These are phyloP conservation scores for Cenchrus fungigraminus DNA, from an alignment of 176 grass and related monocot genomes.

Conservation along the genomic window DNA sequence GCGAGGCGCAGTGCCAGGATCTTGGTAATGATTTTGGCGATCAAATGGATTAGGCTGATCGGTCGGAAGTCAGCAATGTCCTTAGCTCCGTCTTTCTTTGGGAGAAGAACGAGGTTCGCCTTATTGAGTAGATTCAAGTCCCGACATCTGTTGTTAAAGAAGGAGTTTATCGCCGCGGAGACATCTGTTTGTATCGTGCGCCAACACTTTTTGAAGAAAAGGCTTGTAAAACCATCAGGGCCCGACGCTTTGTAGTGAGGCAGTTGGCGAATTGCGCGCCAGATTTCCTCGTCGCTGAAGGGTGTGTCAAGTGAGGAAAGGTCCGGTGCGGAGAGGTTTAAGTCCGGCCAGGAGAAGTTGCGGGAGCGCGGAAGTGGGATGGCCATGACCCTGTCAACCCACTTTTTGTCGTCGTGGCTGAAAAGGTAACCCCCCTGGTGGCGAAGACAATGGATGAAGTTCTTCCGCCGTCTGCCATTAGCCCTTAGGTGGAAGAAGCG, in stretches of 20 bases:
- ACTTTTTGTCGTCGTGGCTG: no score
- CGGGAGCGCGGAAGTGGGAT: no score
- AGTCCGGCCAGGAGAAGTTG: no score
- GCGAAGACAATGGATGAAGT: not conserved
- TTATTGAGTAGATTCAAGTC: not conserved
- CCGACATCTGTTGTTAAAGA: not conserved
- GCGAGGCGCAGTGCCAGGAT: not conserved
- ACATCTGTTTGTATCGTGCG: fast-evolving
- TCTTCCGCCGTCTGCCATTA: not conserved
- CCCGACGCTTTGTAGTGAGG: not conserved
- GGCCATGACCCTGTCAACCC: no score
- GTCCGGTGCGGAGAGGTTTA: no score
- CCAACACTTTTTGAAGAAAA: no score
- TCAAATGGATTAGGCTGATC: not conserved
- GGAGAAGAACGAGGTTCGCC: not conserved
- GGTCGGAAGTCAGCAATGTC: not conserved
- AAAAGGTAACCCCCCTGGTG: no score
- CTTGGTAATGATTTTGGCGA: not conserved
- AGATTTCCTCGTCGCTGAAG: no score
- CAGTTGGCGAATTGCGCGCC: no score
- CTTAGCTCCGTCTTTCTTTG: not conserved
- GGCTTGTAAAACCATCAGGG: no score
- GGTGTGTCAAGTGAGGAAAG: no score
- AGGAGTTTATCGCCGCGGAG: not conserved
- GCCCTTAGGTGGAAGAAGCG: not conserved